Base-by-base conservation (phyloP, 2,329 filamentous ascomycete species). In the Bipolaris bicolor region DNA sequence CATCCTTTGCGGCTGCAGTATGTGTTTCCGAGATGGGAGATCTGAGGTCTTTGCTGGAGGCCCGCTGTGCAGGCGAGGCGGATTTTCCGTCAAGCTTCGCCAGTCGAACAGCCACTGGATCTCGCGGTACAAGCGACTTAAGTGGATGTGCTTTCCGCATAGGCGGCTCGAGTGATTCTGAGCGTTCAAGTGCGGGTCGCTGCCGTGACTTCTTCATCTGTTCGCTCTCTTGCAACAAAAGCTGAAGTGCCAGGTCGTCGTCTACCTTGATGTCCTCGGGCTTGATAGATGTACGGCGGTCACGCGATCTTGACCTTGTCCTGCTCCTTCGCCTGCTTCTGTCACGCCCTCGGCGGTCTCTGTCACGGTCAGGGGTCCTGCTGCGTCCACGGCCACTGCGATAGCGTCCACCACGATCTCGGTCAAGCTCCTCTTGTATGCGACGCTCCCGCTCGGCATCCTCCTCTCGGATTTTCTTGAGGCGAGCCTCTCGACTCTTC, bases 381-480 rank as follows among this genome's bases (percentile, higher is more conserved):
- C 66, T 70, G 36, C 68, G 70, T 24, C 63, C 68, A 34, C 68
- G 69, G 36, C 68, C 65, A 11, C 68, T 64, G 47, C 75, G 67
- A 45, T 65, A 63, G n/a, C 69, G 66, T 39, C 67, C 66, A n/a
- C 82, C 78, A 31, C 81, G 77, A 77, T 69, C 81, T 52, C 79
- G 78, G 51, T 84, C 80, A 34, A 84, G 80, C 52, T 88, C 85
- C 36, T 79, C 79, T 77, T 69, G 78, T 75, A 71, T 61, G 34
- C 71, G 69, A 11, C 68, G 67, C 43, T 74, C 71, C 36, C 74
- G 70, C 41, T 74, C 71, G 7, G 72, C 72, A 33, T 76, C 71
- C 48, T 71, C 65, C 22, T 75, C 68, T 26, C 71, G 67, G 11
- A 71, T 69, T 51, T 68, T 67, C 58, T 82, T 60, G 71, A 82